Percentiles rank a stretch among this genome's conserved stretches.
phyloP scores from a whole-genome alignment of 495 filamentous ascomycete genomes.

The Xylaria curta region DNA sequence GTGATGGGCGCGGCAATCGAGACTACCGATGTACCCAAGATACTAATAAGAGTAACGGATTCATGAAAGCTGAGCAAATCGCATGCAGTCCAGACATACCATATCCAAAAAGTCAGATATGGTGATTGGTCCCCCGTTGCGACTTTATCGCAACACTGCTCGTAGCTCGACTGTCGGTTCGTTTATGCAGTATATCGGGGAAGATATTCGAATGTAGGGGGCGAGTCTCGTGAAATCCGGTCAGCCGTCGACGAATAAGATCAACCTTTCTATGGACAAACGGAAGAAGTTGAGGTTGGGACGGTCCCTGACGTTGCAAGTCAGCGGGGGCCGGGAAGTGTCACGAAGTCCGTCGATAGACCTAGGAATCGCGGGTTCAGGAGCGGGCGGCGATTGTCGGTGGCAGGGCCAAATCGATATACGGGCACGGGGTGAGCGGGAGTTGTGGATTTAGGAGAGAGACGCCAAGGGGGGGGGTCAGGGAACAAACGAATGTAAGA shows the following conservation, averaged over 20 bases:
- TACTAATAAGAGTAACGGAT: background rate
- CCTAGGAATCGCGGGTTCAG: background rate
- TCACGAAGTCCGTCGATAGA: background rate
- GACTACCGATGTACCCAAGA: conserved; percentile 5
- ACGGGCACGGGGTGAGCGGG: background rate
- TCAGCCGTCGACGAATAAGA: conserved; percentile 3
- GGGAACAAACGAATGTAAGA: conserved; percentile 17
- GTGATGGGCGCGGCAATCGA: background rate
- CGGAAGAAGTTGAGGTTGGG: background rate
- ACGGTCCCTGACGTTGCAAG: background rate
- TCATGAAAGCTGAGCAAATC: conserved; percentile 1
- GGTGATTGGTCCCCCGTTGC: background rate
- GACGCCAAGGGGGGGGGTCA: background rate
- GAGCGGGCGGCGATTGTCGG: background rate
- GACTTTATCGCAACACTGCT: background rate
- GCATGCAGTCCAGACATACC: background rate
- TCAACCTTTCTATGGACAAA: conserved; percentile 1
- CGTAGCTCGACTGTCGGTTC: background rate
- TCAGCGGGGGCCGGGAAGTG: background rate
- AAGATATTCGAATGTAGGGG: conserved; percentile 10
- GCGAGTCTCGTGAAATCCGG: background rate
- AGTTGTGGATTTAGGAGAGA: background rate
- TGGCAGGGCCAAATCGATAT: background rate
- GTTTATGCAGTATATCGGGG: background rate
- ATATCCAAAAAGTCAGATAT: background rate